A percentile compares a stretch with the other conserved stretches of the same genome.
These are phyloP conservation scores for Trypanosoma platydactyli DNA, from an alignment of 208 protist species.

Conservation along the genomic window DNA sequence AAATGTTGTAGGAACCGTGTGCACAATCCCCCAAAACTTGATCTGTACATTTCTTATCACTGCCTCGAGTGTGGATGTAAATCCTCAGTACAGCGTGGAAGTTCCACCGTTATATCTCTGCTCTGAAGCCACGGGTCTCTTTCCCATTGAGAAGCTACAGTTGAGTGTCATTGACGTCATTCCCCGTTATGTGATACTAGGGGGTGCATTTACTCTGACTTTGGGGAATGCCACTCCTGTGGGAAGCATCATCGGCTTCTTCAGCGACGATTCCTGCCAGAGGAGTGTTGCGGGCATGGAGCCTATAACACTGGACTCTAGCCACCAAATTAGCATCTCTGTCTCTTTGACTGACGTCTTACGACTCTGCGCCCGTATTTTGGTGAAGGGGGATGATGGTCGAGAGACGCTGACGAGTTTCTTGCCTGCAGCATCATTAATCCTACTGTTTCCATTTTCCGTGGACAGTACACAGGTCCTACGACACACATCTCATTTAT, in stretches of 20 bases:
- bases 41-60: constrained; percentile 56
- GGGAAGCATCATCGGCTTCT: constrained; percentile 46
- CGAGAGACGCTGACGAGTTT: neutral
- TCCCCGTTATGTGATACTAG: constrained; percentile 35
- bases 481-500: constrained; percentile 39
- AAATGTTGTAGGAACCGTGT: constrained; percentile 27
- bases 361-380: constrained; percentile 42
- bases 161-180: constrained; percentile 34
- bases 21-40: constrained; percentile 32
- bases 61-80: constrained; percentile 24
- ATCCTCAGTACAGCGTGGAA: constrained; percentile 20
- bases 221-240: constrained; percentile 46
- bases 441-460: constrained; percentile 29
- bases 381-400: constrained; percentile 21
- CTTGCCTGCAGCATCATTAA: constrained; percentile 31
- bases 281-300: constrained; percentile 10
- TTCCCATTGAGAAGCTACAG: constrained; percentile 28
- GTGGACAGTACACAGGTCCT: constrained; percentile 34
- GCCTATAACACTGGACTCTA: constrained; percentile 14
- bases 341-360: constrained; percentile 26
- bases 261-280: constrained; percentile 30
- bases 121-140: constrained; percentile 31
- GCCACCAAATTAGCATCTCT: constrained; percentile 20
- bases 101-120: constrained; percentile 60
- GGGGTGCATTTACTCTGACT: constrained; percentile 21